Evolutionary conservation across 1,284 basidiomycete species (phyloP).

Genomic region (Sanghuangporus sanghuang): DNA sequence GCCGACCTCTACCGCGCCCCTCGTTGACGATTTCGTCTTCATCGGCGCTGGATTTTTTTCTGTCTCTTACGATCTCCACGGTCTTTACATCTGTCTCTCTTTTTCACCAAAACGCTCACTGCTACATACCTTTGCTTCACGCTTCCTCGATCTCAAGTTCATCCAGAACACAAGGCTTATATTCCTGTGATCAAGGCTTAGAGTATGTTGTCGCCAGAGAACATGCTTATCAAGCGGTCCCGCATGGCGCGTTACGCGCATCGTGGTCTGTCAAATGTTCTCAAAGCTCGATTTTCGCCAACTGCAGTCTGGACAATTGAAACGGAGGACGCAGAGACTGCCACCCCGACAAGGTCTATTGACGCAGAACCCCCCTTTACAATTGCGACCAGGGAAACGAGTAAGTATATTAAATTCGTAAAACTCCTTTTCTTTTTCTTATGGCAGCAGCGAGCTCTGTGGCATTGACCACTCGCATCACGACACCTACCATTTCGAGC

Average conservation of each 20-base stretch:
- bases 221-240: conserved; percentile 1
- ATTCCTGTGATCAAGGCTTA: background rate
- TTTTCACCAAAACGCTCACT: conserved; percentile 3
- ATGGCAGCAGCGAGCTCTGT: background rate
- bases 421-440: background rate
- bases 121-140: background rate
- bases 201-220: background rate
- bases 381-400: background rate
- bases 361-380: background rate
- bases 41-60: background rate
- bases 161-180: background rate
- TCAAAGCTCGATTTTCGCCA: background rate
- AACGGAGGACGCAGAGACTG: background rate
- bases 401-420: background rate
- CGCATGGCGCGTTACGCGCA: conserved; percentile 8
- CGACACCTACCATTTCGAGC: background rate
- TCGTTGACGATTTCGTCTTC: background rate
- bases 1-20: background rate
- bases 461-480: background rate
- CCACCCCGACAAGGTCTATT: background rate
- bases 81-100: conserved; percentile 13
- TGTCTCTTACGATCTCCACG: conserved; percentile 1
- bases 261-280: conserved; percentile 1
- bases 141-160: background rate
- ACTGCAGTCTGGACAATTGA: background rate